phyloP scores from a whole-genome alignment of 1,139 yeast species.

The Wickerhamomyces sp. region DNA sequence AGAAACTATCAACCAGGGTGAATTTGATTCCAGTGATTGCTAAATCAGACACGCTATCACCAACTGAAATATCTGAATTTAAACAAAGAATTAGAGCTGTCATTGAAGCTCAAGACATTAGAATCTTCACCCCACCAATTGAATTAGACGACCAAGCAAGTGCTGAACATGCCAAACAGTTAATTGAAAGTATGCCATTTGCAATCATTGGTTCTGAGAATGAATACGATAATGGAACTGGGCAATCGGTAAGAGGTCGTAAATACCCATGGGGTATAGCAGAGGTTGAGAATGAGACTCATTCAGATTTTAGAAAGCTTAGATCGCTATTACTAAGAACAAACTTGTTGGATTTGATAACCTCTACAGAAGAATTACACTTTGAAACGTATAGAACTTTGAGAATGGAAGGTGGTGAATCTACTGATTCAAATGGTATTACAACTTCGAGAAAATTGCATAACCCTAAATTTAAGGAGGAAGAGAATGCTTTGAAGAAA shows the following conservation, averaged over 20 bases:
- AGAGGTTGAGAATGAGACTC: conserved; percentile 93
- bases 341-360: conserved; percentile 85
- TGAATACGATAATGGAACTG: conserved; percentile 69
- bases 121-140: conserved; percentile 73
- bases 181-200: conserved; percentile 77
- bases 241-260: conserved; percentile 86
- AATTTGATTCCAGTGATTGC: conserved; percentile 94
- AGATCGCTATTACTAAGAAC: conserved; percentile 87
- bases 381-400: conserved; percentile 83
- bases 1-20: conserved; percentile 84
- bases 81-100: conserved; percentile 76
- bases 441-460: conserved; percentile 42
- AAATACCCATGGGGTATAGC: conserved; percentile 97
- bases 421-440: conserved; percentile 37
- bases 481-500: conserved; percentile 90
- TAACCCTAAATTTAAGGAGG: conserved; percentile 93
- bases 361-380: conserved; percentile 88
- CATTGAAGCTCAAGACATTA: conserved; percentile 69
- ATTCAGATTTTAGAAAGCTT: conserved; percentile 91
- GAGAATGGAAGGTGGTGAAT: conserved; percentile 60
- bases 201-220: conserved; percentile 91
- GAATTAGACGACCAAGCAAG: conserved; percentile 89
- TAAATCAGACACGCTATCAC: conserved; percentile 89
- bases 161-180: conserved; percentile 55
- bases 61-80: conserved; percentile 74